phyloP scores from a whole-genome alignment of 2,329 filamentous ascomycete genomes.

The Thielaviopsis euricoi region DNA sequence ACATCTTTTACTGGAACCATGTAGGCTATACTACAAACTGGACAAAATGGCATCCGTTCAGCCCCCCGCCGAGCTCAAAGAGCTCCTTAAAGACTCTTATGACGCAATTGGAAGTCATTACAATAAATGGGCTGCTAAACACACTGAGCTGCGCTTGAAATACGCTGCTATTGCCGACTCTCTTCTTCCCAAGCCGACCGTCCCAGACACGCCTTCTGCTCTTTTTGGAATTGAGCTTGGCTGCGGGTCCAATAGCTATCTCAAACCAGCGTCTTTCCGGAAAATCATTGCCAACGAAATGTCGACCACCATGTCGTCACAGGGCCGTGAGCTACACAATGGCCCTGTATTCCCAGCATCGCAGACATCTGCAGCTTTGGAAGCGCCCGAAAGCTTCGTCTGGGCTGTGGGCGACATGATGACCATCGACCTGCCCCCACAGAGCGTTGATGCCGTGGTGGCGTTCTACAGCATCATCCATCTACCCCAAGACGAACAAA shows the following conservation, averaged over 20 bases:
- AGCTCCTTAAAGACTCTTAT: slow-evolving; percentile 21
- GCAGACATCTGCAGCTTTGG: neutral
- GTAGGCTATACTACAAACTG: neutral
- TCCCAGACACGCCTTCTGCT: neutral
- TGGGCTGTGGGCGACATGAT: slow-evolving; percentile 25
- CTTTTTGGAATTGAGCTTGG: slow-evolving; percentile 24
- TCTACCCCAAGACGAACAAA: slow-evolving; percentile 34
- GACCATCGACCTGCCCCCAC: slow-evolving; percentile 18
- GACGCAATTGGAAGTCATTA: slow-evolving; percentile 24
- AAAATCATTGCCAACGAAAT: slow-evolving; percentile 25
- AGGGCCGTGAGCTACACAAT: neutral
- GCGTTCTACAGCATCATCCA: slow-evolving; percentile 40
- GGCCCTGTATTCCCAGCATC: neutral
- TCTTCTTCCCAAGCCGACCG: slow-evolving; percentile 13
- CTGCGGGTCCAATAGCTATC: slow-evolving; percentile 23
- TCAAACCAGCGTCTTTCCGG: slow-evolving; percentile 11
- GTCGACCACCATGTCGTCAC: slow-evolving; percentile 16
- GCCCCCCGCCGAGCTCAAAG: slow-evolving; percentile 16
- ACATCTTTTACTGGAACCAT: neutral
- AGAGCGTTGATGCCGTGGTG: slow-evolving; percentile 29
- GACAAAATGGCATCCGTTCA: neutral
- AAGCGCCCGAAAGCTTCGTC: slow-evolving; percentile 11
- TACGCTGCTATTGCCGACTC: slow-evolving; percentile 16
- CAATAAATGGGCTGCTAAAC: slow-evolving; percentile 23
- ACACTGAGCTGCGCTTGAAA: slow-evolving; percentile 19